These are phyloP conservation scores for Rhododendron ferrugineum DNA, from an alignment of 148 eudicot genomes.

Conservation along the genomic window DNA sequence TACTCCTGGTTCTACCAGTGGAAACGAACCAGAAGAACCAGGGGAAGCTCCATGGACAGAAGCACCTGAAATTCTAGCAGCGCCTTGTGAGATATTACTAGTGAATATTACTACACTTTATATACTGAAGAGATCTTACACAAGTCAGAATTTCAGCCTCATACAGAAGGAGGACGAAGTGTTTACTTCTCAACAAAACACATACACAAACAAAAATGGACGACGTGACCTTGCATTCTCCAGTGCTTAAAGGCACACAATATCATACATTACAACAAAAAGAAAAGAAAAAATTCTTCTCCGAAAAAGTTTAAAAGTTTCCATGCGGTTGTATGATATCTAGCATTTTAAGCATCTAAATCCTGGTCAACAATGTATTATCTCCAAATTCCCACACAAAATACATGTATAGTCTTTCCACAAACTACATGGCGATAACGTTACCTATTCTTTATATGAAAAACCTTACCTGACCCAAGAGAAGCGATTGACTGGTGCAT, in stretches of 20 bases:
- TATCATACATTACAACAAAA: background rate
- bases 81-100: background rate
- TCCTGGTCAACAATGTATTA: background rate
- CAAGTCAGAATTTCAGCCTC: background rate
- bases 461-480: slow-evolving; percentile 12
- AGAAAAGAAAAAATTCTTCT: background rate
- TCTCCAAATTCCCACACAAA: background rate
- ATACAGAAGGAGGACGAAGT: background rate
- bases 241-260: background rate
- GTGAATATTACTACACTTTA: background rate
- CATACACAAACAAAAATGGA: slow-evolving; percentile 25
- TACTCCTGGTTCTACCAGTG: slow-evolving; percentile 20
- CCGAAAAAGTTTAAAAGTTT: background rate
- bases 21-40: slow-evolving; percentile 28
- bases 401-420: background rate
- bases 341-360: background rate
- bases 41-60: slow-evolving; percentile 23
- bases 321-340: background rate
- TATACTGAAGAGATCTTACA: background rate
- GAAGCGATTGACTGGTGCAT: slow-evolving; percentile 17
- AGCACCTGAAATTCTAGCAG: slow-evolving; percentile 28
- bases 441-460: background rate
- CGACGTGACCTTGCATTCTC: background rate
- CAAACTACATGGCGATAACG: background rate
- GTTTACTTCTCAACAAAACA: background rate